Percentiles rank a stretch among this genome's conserved stretches.
phyloP scores from a whole-genome alignment of 2,329 filamentous ascomycete genomes.

The Talaromyces sp. region DNA sequence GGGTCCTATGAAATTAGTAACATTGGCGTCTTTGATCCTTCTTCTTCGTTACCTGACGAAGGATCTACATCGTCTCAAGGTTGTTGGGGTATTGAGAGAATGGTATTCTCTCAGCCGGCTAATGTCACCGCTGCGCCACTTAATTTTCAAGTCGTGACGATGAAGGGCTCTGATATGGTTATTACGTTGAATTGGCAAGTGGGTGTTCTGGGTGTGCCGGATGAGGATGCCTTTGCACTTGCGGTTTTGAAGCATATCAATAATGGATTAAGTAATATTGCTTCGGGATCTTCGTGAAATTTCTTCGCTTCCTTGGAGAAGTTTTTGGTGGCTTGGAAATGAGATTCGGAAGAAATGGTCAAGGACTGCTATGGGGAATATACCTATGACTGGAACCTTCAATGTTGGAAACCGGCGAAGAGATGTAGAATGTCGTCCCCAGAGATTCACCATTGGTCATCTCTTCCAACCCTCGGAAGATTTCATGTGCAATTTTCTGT shows the following conservation, averaged over 20 bases:
- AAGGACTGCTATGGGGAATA: not conserved
- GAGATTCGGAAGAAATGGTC: not conserved
- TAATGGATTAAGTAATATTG: not conserved
- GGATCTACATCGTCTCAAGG: not conserved
- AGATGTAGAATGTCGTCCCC: not conserved
- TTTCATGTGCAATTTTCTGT: too few species aligned
- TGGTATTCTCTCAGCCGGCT: slow-evolving; percentile 45
- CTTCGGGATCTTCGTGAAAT: not conserved
- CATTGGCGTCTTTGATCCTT: slow-evolving; percentile 34
- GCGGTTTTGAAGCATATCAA: not conserved
- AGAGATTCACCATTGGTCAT: too few species aligned
- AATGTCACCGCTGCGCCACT: slow-evolving; percentile 35
- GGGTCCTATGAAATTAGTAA: slow-evolving; percentile 46
- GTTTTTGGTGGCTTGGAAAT: not conserved
- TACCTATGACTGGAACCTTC: too few species aligned
- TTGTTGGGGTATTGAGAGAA: slow-evolving; percentile 25
- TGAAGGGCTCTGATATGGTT: slow-evolving; percentile 36
- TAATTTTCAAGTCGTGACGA: slow-evolving; percentile 40
- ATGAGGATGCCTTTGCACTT: slow-evolving; percentile 22
- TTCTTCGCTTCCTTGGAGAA: too few species aligned
- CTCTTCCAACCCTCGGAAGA: too few species aligned
- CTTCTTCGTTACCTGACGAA: not conserved
- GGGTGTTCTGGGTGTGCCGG: slow-evolving; percentile 37
- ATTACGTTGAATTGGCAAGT: slow-evolving; percentile 41
- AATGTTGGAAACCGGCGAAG: too few species aligned